phyloP scores from a whole-genome alignment of 495 filamentous ascomycete species.

The Xylona heveae region DNA sequence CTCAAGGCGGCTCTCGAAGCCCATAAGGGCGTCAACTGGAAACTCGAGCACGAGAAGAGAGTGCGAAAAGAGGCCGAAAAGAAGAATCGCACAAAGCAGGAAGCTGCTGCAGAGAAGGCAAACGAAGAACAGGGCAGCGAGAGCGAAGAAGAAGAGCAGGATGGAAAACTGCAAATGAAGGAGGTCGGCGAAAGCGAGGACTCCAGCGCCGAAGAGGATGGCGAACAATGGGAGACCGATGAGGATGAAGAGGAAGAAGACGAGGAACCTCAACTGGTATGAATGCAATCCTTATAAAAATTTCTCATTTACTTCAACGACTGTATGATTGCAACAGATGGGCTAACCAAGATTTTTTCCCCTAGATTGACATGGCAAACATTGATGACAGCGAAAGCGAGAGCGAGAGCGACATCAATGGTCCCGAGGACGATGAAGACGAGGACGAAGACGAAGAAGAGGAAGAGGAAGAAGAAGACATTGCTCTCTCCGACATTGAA shows the following conservation, averaged over 20 bases:
- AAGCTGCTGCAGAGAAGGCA: slow-evolving; percentile 28
- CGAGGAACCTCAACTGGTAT: slow-evolving; percentile 1
- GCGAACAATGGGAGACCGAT: slow-evolving; percentile 16
- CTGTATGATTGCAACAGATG: too few species aligned
- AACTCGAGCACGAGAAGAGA: slow-evolving; percentile 44
- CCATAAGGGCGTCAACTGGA: slow-evolving; percentile 45
- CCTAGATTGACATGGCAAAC: slow-evolving; percentile 7
- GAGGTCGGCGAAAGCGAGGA: slow-evolving; percentile 3
- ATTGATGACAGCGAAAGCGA: slow-evolving; percentile 10
- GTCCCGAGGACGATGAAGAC: slow-evolving; percentile 7
- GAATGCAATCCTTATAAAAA: not conserved
- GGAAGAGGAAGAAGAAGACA: slow-evolving; percentile 41
- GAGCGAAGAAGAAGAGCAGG: slow-evolving; percentile 14
- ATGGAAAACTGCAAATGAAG: too few species aligned
- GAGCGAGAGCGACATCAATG: slow-evolving; percentile 7
- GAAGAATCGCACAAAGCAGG: slow-evolving; percentile 27
- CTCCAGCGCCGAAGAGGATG: slow-evolving; percentile 6
- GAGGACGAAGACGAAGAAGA: slow-evolving; percentile 18
- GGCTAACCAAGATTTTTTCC: not conserved
- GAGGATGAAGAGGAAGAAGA: slow-evolving; percentile 9
- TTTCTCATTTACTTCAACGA: too few species aligned
- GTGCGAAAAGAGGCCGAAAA: slow-evolving; percentile 18
- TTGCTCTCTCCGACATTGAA: slow-evolving; percentile 65
- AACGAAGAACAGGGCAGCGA: slow-evolving; percentile 17
- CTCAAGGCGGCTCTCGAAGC: slow-evolving; percentile 41